These are phyloP conservation scores for Globisporangium iwayamae DNA, from an alignment of 352 stramenopile species.

Conservation along the genomic window DNA sequence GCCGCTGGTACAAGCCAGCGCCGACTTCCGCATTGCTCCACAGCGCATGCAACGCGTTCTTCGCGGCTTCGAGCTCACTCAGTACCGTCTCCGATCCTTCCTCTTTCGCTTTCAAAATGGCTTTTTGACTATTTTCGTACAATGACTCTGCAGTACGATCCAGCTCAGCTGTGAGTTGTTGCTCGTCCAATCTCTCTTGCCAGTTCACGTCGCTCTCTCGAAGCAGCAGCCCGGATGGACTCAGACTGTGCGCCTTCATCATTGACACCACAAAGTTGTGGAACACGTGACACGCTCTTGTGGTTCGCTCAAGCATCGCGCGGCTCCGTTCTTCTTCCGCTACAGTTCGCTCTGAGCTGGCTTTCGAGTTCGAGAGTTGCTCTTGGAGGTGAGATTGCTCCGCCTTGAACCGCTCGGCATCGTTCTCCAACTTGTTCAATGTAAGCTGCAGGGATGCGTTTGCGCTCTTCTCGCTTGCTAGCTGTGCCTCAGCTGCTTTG, in stretches of 20 bases:
- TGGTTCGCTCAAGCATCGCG: slow-evolving; percentile 22
- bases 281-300: slow-evolving; percentile 25
- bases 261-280: slow-evolving; percentile 29
- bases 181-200: slow-evolving; percentile 23
- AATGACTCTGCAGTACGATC: slow-evolving; percentile 21
- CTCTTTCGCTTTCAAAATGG: slow-evolving; percentile 28
- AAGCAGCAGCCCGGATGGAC: slow-evolving; percentile 10
- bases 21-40: slow-evolving; percentile 15
- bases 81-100: slow-evolving; percentile 26
- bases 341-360: slow-evolving; percentile 22
- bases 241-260: slow-evolving; percentile 14
- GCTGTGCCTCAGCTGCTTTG: slow-evolving; percentile 23
- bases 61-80: slow-evolving; percentile 46
- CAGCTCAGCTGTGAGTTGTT: slow-evolving; percentile 35
- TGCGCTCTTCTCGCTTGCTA: slow-evolving; percentile 22
- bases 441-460: slow-evolving; percentile 27
- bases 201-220: slow-evolving; percentile 12
- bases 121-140: slow-evolving; percentile 25
- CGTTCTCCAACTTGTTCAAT: slow-evolving; percentile 37
- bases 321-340: slow-evolving; percentile 19
- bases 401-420: slow-evolving; percentile 22
- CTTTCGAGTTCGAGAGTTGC: slow-evolving; percentile 31
- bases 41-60: slow-evolving; percentile 34
- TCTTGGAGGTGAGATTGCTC: slow-evolving; percentile 43
- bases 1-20: slow-evolving; percentile 33